Evolutionary conservation across 179 eudicot genomes (phyloP).

Genomic region (Gypsophila paniculata): DNA sequence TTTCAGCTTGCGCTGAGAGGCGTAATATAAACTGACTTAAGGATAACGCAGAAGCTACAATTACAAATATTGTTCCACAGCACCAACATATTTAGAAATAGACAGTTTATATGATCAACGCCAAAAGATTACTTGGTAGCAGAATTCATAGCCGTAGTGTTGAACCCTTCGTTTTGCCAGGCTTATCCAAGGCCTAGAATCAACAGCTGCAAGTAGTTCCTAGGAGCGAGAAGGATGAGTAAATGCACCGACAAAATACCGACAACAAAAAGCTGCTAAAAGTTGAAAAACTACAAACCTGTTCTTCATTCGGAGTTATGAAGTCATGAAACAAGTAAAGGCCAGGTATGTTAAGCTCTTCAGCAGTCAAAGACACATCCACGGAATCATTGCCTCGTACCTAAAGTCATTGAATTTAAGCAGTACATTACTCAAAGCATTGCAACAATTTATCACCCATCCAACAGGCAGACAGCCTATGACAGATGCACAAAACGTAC

Average conservation of each 20-base stretch:
- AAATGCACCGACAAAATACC: neutral
- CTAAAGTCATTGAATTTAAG: conserved; percentile 32
- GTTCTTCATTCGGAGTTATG: conserved; percentile 63
- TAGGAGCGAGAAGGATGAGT: conserved; percentile 31
- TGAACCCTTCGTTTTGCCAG: conserved; percentile 96
- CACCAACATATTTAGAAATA: neutral
- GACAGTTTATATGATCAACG: neutral
- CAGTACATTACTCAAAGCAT: too few species aligned
- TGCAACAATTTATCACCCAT: neutral
- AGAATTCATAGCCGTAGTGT: conserved; percentile 84
- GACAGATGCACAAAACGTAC: neutral
- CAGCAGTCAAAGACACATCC: conserved; percentile 61
- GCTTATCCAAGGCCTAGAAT: conserved; percentile 68
- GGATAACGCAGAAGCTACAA: neutral
- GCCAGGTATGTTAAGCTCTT: conserved; percentile 75
- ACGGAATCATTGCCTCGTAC: conserved; percentile 41
- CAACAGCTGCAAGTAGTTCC: conserved; percentile 90
- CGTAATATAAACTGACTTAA: neutral
- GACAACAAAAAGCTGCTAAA: neutral
- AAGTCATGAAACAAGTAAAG: conserved; percentile 78
- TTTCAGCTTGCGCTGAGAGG: neutral
- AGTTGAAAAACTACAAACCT: conserved; percentile 48
- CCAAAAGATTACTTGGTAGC: conserved; percentile 44
- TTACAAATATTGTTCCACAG: neutral
- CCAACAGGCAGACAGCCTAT: neutral